Evolutionary conservation across 2,329 filamentous ascomycete species (phyloP).

Genomic region (Fusarium secorum): DNA sequence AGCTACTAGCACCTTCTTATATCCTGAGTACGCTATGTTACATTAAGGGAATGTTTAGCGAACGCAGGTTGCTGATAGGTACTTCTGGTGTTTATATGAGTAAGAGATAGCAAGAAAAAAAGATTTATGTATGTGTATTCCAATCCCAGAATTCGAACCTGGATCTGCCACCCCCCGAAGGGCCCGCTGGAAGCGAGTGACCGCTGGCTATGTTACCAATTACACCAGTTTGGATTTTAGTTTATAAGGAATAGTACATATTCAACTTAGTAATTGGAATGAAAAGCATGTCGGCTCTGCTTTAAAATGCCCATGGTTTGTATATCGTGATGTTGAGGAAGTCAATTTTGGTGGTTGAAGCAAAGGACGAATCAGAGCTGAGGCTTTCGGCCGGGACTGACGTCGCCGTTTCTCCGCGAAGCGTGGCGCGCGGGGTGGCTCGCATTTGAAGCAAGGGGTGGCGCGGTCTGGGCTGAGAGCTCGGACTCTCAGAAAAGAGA

Average conservation of each 20-base stretch:
- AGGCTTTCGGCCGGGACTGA: background rate
- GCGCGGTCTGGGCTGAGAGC: slow-evolving; percentile 20
- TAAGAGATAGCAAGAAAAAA: background rate
- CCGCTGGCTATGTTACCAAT: background rate
- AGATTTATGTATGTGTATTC: background rate
- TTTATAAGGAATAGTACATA: background rate
- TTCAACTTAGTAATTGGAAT: background rate
- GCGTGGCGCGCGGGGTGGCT: slow-evolving; percentile 27
- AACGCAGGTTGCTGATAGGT: background rate
- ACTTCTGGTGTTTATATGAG: too few relatives aligned
- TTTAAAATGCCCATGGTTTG: background rate
- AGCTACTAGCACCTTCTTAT: too few relatives aligned
- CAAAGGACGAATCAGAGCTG: background rate
- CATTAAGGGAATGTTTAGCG: background rate
- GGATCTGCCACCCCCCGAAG: background rate
- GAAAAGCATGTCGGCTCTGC: background rate
- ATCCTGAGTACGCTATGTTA: background rate
- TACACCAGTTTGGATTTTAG: background rate
- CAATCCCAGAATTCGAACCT: background rate
- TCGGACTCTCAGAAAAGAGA: slow-evolving; percentile 2
- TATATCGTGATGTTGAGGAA: background rate
- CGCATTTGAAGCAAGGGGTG: slow-evolving; percentile 24
- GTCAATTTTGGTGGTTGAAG: background rate
- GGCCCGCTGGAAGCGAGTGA: background rate
- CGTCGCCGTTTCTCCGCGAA: slow-evolving; percentile 10